A percentile compares a stretch with the other conserved stretches of the same genome.
Evolutionary conservation across 2,329 filamentous ascomycete species (phyloP).

Genomic region (Phialophora tarda): DNA sequence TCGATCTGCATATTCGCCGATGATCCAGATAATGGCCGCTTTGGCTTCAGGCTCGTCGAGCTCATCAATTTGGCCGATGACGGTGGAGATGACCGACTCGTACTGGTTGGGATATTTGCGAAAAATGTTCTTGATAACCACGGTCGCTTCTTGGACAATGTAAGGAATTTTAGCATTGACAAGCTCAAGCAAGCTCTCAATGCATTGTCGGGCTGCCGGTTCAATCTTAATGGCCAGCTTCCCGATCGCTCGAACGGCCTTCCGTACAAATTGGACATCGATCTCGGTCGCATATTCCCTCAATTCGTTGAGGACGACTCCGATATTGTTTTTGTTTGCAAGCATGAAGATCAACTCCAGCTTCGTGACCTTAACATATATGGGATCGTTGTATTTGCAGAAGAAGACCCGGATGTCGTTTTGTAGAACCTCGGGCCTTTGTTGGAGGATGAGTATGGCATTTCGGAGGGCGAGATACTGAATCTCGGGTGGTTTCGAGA

Average conservation of each 20-base stretch:
- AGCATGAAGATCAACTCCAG: constrained; percentile 99
- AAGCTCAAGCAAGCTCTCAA: constrained; percentile 87
- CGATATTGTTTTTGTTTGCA: constrained; percentile 92
- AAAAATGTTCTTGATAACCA: constrained; percentile 99
- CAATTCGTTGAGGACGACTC: constrained; percentile 90
- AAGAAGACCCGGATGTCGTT: constrained; percentile 99
- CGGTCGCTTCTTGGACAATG: constrained; percentile 97
- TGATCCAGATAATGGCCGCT: constrained; percentile 99
- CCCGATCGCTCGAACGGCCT: constrained; percentile 94
- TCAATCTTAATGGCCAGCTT: constrained; percentile 99
- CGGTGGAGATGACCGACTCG: constrained; percentile 92
- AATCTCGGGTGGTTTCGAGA: constrained; percentile 97
- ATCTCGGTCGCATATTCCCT: constrained; percentile 97
- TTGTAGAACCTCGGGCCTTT: constrained; percentile 86
- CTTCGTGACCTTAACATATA: constrained; percentile 99
- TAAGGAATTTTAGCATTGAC: constrained; percentile 98
- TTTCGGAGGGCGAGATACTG: constrained; percentile 95
- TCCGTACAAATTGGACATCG: constrained; percentile 97
- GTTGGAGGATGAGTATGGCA: constrained; percentile 88
- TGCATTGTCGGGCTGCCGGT: constrained; percentile 86
- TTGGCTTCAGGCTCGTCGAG: constrained; percentile 97
- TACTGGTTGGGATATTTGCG: constrained; percentile 99
- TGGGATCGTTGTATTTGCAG: constrained; percentile 99
- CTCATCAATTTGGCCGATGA: constrained; percentile 95
- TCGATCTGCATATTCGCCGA: constrained; percentile 94